Evolutionary conservation across 108 stramenopile species (phyloP).

Genomic region (Pseudonitzschia multiseries): DNA sequence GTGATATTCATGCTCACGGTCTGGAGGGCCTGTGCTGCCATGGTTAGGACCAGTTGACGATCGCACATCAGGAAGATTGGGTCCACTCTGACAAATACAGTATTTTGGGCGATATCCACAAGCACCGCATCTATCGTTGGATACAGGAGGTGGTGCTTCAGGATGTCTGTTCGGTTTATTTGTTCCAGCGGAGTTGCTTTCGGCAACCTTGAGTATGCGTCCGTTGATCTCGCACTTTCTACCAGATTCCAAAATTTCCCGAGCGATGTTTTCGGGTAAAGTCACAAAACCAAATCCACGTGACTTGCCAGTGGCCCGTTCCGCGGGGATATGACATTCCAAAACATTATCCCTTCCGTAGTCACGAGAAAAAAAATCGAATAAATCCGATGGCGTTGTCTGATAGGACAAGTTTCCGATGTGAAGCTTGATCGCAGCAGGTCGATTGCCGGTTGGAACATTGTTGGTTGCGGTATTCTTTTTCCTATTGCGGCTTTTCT

Average conservation of each 20-base stretch:
- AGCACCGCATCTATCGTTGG: conserved; percentile 62
- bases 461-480: conserved; percentile 30
- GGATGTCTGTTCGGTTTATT: conserved; percentile 45
- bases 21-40: conserved; percentile 37
- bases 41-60: conserved; percentile 38
- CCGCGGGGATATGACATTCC: conserved; percentile 87
- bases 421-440: conserved; percentile 83
- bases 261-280: conserved; percentile 64
- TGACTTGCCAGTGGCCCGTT: conserved; percentile 76
- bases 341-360: conserved; percentile 80
- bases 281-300: conserved; percentile 90
- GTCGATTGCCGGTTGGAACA: conserved; percentile 37
- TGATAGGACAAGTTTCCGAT: conserved; percentile 85
- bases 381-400: conserved; percentile 71
- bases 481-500: conserved; percentile 49
- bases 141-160: conserved; percentile 20
- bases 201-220: conserved; percentile 77
- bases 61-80: conserved; percentile 37
- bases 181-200: conserved; percentile 79
- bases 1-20: conserved; percentile 41
- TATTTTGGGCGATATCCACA: conserved; percentile 88
- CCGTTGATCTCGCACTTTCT: conserved; percentile 76
- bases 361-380: conserved; percentile 67
- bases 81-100: conserved; percentile 58
- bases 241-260: conserved; percentile 56